Evolutionary conservation across 148 eudicot species (phyloP), one percentile per base, ranked within the genome.

Genomic region (Fagopyrum homotropicum): DNA sequence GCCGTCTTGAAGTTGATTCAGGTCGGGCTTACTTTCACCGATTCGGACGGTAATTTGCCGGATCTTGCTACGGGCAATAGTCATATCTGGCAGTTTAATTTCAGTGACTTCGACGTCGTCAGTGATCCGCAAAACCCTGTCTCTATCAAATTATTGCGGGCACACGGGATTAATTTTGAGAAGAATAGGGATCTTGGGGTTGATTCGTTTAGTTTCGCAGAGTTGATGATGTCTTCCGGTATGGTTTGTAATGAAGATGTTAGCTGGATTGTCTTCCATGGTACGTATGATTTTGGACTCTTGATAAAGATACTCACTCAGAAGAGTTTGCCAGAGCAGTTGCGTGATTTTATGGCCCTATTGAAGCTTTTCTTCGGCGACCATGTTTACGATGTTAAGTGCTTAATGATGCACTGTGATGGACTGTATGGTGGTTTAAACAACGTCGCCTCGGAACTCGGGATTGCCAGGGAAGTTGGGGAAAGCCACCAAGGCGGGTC

Each of bases 401-500:
- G 86, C 26, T 9, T 92, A 80, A 83, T 87, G 69, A 82, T n/a
- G 79, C 85, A 56, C 43, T 90, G 87, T 63, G 60, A 78, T 75
- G 84, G 89, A 3, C 70, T 90, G 72, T 83, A 83, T 50, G 97
- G 97, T 4, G 97, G 97, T 30, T 74, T 92, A 77, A 76, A 90
- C 12, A 75, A 80, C 26, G 83, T 92, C 15, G 91, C 92, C 0
- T 55, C n/a, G 51, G 71, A 75, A 1, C 81, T 92, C 9, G 57
- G 75, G 17, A 68, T 90, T 72, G 80, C 68, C 0, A 75, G 95
- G 30, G 56, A 35, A 3, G 95, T 84, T 1, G 97, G 95, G 46
- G 77, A 79, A 60, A 56, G 82, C 35, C 96, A 92, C 72, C 93
- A 90, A 72, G 89, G 91, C 0, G 97, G 96, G 0, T 92, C 97